Conservation (phyloP, 768 basidiomycete species). For the Favolaschia claudopus region DNA sequence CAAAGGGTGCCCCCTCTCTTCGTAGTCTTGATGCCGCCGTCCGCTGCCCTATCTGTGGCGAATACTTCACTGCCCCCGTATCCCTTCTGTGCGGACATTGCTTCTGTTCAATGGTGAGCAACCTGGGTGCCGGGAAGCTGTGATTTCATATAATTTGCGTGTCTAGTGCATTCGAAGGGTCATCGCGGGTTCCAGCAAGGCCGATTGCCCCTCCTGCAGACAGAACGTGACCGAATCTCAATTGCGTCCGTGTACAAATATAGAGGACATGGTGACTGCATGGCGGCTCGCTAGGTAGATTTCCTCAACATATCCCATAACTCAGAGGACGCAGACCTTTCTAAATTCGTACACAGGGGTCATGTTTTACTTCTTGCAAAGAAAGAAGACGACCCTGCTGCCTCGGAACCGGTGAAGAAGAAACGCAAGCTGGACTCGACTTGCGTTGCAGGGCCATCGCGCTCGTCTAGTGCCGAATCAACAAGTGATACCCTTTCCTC, state of each 20-base stretch:
- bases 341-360: conserved; percentile 39
- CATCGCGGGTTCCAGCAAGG: conserved; percentile 51
- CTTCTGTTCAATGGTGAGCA: conserved; percentile 78
- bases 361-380: conserved; percentile 51
- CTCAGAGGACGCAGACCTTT: not conserved
- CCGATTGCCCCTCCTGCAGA: conserved; percentile 78
- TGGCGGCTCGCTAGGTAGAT: conserved; percentile 81
- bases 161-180: conserved; percentile 74
- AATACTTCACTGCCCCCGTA: conserved; percentile 77
- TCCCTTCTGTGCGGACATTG: conserved; percentile 80
- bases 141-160: not conserved
- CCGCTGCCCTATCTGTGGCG: conserved; percentile 80
- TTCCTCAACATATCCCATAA: conserved; percentile 26
- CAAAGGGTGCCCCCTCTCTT: conserved; percentile 59
- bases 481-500: not conserved
- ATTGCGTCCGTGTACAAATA: conserved; percentile 69
- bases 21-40: conserved; percentile 68
- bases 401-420: conserved; percentile 5
- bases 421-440: conserved; percentile 8
- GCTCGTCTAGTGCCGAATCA: conserved; percentile 16
- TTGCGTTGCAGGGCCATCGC: conserved; percentile 9
- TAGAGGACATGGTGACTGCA: conserved; percentile 74
- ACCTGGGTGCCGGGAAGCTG: not conserved
- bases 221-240: conserved; percentile 65
- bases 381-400: conserved; percentile 33